Conservation (phyloP, 257 asterid species). For the Solanum appendiculatum region DNA sequence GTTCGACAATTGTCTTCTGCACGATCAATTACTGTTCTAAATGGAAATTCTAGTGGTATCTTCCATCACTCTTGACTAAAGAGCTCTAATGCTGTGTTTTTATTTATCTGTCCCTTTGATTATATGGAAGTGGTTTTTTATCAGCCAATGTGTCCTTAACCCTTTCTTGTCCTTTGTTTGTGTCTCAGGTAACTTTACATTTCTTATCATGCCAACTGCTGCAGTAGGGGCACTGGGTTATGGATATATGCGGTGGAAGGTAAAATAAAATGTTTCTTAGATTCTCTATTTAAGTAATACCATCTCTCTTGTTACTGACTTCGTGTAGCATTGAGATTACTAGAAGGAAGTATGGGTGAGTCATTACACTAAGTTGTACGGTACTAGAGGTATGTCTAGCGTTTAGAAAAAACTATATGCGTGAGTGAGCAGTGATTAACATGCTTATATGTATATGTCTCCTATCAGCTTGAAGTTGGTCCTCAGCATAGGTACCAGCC, state of each 20-base stretch:
- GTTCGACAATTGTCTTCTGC: conserved; percentile 50
- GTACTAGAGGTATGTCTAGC: background rate
- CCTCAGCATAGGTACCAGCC: background rate
- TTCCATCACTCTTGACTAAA: background rate
- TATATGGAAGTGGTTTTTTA: background rate
- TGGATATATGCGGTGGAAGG: conserved; percentile 99
- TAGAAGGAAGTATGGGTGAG: background rate
- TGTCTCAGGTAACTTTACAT: conserved; percentile 36
- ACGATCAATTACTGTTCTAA: conserved; percentile 53
- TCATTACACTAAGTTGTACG: background rate
- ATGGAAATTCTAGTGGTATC: conserved; percentile 47
- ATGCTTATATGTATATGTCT: background rate
- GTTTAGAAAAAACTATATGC: background rate
- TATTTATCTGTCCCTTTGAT: background rate
- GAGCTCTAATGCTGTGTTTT: background rate
- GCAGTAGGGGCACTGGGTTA: conserved; percentile 78
- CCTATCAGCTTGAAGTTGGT: background rate
- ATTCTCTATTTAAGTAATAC: background rate
- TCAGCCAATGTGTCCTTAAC: background rate
- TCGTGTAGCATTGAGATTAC: background rate
- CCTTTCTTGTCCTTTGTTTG: background rate
- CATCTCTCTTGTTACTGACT: background rate
- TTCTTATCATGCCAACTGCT: conserved; percentile 59
- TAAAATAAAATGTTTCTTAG: conserved; percentile 1
- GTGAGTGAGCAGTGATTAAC: background rate